Conservation (phyloP, 169 alveolate genomes). For the Cryptosporidium meleagridis region DNA sequence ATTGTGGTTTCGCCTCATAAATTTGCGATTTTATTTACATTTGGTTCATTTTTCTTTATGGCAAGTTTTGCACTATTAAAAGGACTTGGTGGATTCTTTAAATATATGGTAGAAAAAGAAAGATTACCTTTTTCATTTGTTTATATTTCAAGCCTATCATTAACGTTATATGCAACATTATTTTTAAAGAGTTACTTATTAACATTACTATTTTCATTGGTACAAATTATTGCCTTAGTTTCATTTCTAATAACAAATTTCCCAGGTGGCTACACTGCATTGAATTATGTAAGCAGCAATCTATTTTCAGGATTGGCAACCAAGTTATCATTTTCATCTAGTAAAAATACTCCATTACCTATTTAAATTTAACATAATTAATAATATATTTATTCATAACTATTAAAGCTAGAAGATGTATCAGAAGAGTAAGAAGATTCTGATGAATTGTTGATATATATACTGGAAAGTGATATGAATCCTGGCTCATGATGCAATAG, state of each 20-base stretch:
- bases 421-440: constrained; percentile 1
- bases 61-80: constrained; percentile 57
- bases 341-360: constrained; percentile 32
- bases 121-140: constrained; percentile 81
- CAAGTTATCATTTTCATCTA: constrained; percentile 13
- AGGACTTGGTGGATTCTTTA: constrained; percentile 43
- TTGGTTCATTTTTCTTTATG: constrained; percentile 70
- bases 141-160: constrained; percentile 76
- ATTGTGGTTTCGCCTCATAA: constrained; percentile 72
- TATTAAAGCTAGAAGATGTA: constrained; percentile 39
- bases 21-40: constrained; percentile 56
- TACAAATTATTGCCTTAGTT: constrained; percentile 77
- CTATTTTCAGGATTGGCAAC: not conserved
- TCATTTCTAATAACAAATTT: constrained; percentile 80
- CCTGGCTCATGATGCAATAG: constrained; percentile 23
- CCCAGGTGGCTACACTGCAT: constrained; percentile 79
- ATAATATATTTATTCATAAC: constrained; percentile 14
- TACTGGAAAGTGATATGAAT: not conserved
- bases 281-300: constrained; percentile 30
- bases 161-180: constrained; percentile 80
- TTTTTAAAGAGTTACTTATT: constrained; percentile 78
- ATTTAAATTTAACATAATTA: not conserved
- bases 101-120: constrained; percentile 49
- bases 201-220: constrained; percentile 79
- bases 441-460: not conserved